Evolutionary conservation across 2,329 filamentous ascomycete genomes (phyloP).

Genomic region (Dothideomycetes sp.): DNA sequence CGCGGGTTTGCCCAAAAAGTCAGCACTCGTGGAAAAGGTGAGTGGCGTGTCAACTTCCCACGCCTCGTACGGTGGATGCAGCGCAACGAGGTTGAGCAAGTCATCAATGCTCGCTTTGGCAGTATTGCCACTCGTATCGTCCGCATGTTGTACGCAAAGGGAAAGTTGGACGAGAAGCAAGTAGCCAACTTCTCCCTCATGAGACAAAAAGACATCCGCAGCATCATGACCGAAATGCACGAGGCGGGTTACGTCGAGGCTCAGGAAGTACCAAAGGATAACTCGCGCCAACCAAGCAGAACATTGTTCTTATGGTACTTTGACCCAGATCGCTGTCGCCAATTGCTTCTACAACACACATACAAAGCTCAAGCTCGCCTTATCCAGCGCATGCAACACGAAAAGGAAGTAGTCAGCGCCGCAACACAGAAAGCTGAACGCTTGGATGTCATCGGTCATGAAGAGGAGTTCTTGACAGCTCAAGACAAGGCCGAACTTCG

Average conservation of each 20-base stretch:
- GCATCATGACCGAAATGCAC: constrained; percentile 76
- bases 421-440: constrained; percentile 76
- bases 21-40: constrained; percentile 52
- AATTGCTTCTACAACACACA: constrained; percentile 64
- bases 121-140: constrained; percentile 70
- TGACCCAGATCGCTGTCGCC: constrained; percentile 62
- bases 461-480: constrained; percentile 68
- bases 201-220: constrained; percentile 74
- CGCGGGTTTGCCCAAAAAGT: constrained; percentile 60
- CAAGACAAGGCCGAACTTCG: constrained; percentile 64
- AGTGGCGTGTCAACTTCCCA: constrained; percentile 81
- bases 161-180: constrained; percentile 91
- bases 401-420: constrained; percentile 60
- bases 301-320: constrained; percentile 92
- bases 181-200: constrained; percentile 73
- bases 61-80: constrained; percentile 61
- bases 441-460: constrained; percentile 74
- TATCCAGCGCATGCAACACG: constrained; percentile 68
- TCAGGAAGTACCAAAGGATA: constrained; percentile 88
- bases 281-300: constrained; percentile 67
- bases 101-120: constrained; percentile 70
- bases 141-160: constrained; percentile 74
- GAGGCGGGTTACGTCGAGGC: constrained; percentile 79
- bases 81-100: constrained; percentile 70
- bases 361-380: constrained; percentile 87